Base-by-base conservation (phyloP, 1,284 basidiomycete genomes). In the Microbotryomycetes sp. region DNA sequence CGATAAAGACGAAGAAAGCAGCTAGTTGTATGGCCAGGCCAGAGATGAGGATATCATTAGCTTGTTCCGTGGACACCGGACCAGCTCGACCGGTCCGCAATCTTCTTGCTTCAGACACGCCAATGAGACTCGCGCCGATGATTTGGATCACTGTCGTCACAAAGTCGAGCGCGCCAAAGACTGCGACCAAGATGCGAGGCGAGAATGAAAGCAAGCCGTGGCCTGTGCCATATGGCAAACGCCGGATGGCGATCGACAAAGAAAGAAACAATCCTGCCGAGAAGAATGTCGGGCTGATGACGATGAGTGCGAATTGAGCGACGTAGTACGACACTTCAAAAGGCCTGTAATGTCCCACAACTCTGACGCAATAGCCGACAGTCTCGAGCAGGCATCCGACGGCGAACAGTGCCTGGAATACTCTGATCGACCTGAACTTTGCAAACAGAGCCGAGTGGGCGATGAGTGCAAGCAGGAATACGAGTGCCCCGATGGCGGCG, bases 41-140 rank as follows among this genome's bases (percentile, higher is more conserved):
- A 1, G 75, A 75, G 3, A 76, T 60, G 1, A 78, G 70, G 54
- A 79, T 78, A 62, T 78, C 67, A 59, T 76, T 76, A 1, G 78
- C 77, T 7, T 73, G 65, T 29, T 73, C 65, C 0, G 73, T 71
- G 0, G 70, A 67, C 65, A 3, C 71, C 66, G 1, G 27, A 16
- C 35, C 73, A 59, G 13, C 73, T 35, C 13, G 53, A 30, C 5
- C 45, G 23, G 18, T 24, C 3, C 54, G 15, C 48, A 54, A 61
- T 16, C 26, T 9, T 1, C 68, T 67, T 15, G 73, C 74, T 59
- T 78, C 74, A 7, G 76, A 72, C 1, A 75, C 71, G 18, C 78
- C 78, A 54, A 79, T 74, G n/a, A 79, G 63, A 7, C 77, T 76
- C 0, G 78, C 77, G 7, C 78, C 78, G 18, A 65, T 67, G 29